Conservation (phyloP, 2,329 filamentous ascomycete genomes). For the Fusarium sp. region DNA sequence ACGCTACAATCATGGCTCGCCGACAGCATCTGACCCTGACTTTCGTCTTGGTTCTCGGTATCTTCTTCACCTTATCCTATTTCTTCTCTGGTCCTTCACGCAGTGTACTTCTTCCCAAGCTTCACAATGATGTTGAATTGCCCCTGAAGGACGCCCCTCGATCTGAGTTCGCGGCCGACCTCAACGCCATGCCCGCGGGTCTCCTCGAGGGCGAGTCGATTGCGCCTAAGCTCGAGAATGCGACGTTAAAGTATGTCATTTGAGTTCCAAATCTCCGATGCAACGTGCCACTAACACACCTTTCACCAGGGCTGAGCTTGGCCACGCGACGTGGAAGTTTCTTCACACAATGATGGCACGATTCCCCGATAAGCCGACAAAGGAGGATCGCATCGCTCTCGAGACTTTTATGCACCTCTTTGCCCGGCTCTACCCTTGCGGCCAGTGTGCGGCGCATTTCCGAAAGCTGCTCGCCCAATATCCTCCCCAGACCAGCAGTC, state of each 20-base stretch:
- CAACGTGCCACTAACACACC: conserved; percentile 13
- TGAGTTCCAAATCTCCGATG: neutral
- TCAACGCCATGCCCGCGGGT: conserved; percentile 58
- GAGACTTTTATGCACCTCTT: conserved; percentile 75
- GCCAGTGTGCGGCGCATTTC: conserved; percentile 77
- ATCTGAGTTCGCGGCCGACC: conserved; percentile 52
- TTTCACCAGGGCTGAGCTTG: conserved; percentile 67
- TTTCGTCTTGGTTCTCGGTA: conserved; percentile 65
- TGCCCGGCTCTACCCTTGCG: conserved; percentile 76
- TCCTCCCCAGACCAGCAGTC: conserved; percentile 72
- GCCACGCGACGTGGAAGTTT: conserved; percentile 76
- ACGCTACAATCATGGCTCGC: conserved; percentile 59
- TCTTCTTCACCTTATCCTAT: conserved; percentile 69
- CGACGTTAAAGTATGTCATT: conserved; percentile 75
- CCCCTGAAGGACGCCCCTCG: conserved; percentile 44
- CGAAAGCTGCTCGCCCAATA: conserved; percentile 70
- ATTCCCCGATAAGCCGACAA: conserved; percentile 73
- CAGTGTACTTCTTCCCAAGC: conserved; percentile 27
- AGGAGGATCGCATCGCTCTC: conserved; percentile 71
- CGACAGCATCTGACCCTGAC: conserved; percentile 65
- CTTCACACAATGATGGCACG: conserved; percentile 78
- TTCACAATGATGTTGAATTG: conserved; percentile 40
- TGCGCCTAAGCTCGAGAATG: conserved; percentile 84
- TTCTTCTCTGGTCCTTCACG: conserved; percentile 63
- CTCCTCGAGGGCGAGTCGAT: conserved; percentile 77